Conservation (phyloP, 2,329 filamentous ascomycete genomes). For the Gaeumannomyces sp. region DNA sequence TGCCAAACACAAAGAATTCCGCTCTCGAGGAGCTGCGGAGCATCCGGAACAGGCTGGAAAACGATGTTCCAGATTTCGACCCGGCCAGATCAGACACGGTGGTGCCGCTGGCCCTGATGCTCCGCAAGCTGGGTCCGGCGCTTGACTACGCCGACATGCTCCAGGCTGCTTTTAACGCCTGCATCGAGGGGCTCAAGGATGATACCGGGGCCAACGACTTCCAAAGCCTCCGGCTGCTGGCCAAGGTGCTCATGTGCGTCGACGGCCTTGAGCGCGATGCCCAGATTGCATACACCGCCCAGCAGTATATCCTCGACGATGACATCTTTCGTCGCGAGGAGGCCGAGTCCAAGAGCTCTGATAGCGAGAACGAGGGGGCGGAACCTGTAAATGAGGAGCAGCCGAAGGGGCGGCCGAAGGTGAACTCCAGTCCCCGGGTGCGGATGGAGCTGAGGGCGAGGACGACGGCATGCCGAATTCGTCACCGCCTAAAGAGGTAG, state of each 20-base stretch:
- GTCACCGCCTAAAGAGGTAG: not conserved
- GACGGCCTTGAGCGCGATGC: constrained; percentile 17
- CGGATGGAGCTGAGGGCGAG: not conserved
- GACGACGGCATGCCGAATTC: not conserved
- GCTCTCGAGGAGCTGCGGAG: not conserved
- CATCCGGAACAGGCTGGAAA: not conserved
- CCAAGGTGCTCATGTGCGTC: constrained; percentile 15
- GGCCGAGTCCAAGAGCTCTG: not conserved
- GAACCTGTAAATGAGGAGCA: not conserved
- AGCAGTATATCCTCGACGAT: constrained; percentile 15
- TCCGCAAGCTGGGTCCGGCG: constrained; percentile 12
- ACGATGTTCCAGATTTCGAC: not conserved
- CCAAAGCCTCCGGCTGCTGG: constrained; percentile 14
- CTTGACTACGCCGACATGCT: constrained; percentile 16
- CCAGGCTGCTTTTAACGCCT: constrained; percentile 14
- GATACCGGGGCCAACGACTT: constrained; percentile 16
- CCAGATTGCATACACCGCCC: constrained; percentile 14
- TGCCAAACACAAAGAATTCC: not conserved
- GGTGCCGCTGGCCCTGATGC: constrained; percentile 16
- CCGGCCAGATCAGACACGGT: constrained; percentile 7
- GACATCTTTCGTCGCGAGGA: constrained; percentile 5
- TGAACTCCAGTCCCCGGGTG: not conserved
- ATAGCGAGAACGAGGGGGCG: not conserved
- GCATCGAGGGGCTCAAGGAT: constrained; percentile 15
- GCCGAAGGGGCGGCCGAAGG: not conserved